A percentile compares a stretch with the other conserved stretches of the same genome.
These are phyloP conservation scores for Xylaria sp. DNA, from an alignment of 2,329 filamentous ascomycete genomes.

Conservation along the genomic window DNA sequence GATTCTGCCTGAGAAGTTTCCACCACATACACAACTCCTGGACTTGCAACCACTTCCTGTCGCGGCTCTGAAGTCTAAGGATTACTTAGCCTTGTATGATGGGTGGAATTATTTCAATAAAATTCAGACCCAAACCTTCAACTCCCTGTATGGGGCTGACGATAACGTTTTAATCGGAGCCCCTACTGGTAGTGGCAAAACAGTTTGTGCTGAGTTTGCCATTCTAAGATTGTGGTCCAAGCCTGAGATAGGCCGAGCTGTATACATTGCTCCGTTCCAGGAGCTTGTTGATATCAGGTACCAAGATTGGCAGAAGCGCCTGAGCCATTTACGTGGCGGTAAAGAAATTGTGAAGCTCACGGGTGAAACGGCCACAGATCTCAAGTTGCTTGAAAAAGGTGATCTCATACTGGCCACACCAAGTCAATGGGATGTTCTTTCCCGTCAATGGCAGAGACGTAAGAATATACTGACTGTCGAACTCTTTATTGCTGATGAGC, in stretches of 20 bases:
- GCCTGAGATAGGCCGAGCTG: slow-evolving; percentile 76
- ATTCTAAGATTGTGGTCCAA: slow-evolving; percentile 88
- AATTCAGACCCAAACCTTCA: slow-evolving; percentile 97
- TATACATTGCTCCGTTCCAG: slow-evolving; percentile 95
- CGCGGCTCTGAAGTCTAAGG: slow-evolving; percentile 84
- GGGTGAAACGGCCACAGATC: slow-evolving; percentile 89
- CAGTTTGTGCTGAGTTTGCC: slow-evolving; percentile 94
- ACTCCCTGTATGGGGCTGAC: slow-evolving; percentile 88
- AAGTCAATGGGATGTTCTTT: slow-evolving; percentile 93
- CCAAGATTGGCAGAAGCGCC: slow-evolving; percentile 85
- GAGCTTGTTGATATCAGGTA: slow-evolving; percentile 86
- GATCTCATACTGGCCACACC: slow-evolving; percentile 94
- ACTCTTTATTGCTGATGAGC: slow-evolving; percentile 92
- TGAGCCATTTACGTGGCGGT: slow-evolving; percentile 77
- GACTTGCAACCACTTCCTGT: slow-evolving; percentile 93
- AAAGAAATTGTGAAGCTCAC: slow-evolving; percentile 94
- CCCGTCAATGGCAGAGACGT: slow-evolving; percentile 93
- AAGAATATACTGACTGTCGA: slow-evolving; percentile 94
- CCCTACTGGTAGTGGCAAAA: slow-evolving; percentile 96
- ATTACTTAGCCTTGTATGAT: slow-evolving; percentile 83
- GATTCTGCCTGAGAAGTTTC: slow-evolving; percentile 93
- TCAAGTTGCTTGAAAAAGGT: slow-evolving; percentile 86
- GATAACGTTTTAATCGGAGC: slow-evolving; percentile 94
- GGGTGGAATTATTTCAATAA: slow-evolving; percentile 93
- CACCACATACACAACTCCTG: slow-evolving; percentile 88